These are phyloP conservation scores for Rhynchospora tenuis DNA, from an alignment of 176 grass and related monocot genomes.

Conservation along the genomic window DNA sequence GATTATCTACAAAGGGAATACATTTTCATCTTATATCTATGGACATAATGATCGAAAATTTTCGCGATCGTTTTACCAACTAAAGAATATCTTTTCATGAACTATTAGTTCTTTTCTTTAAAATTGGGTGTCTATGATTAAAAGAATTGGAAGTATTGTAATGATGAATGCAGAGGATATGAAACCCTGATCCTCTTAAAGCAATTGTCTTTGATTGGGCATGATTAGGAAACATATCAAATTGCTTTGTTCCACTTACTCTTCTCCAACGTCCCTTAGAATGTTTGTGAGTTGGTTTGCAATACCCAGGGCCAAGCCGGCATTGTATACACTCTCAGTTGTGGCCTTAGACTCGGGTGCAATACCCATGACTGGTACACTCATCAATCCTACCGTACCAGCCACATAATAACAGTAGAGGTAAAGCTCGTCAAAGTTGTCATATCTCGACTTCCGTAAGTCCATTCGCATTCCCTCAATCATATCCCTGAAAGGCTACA, in stretches of 20 bases:
- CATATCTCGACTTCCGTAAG: conserved; percentile 54
- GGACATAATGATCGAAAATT: background rate
- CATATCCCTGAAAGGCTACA: conserved; percentile 91
- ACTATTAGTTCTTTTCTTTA: background rate
- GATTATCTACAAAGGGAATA: background rate
- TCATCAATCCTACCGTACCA: conserved; percentile 83
- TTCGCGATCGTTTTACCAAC: background rate
- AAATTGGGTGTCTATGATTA: background rate
- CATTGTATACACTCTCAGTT: conserved; percentile 57
- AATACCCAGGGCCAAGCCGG: conserved; percentile 65
- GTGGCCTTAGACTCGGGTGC: conserved; percentile 48
- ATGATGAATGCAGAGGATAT: background rate
- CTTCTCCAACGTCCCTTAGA: conserved; percentile 83
- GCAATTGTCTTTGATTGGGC: background rate
- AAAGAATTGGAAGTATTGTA: background rate
- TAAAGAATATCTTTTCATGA: background rate
- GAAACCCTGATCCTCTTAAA: background rate
- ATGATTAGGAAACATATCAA: background rate
- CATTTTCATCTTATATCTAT: background rate
- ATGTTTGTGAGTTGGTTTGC: conserved; percentile 98
- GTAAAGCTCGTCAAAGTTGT: conserved; percentile 87
- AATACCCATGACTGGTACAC: conserved; percentile 81
- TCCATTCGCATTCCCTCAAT: conserved; percentile 95
- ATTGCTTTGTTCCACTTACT: conserved; percentile 35
- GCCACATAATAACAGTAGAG: conserved; percentile 97